Percentiles rank a stretch among this genome's conserved stretches.
These are phyloP conservation scores for Pneumocystis canis DNA, from an alignment of 1,139 yeast species.

Conservation along the genomic window DNA sequence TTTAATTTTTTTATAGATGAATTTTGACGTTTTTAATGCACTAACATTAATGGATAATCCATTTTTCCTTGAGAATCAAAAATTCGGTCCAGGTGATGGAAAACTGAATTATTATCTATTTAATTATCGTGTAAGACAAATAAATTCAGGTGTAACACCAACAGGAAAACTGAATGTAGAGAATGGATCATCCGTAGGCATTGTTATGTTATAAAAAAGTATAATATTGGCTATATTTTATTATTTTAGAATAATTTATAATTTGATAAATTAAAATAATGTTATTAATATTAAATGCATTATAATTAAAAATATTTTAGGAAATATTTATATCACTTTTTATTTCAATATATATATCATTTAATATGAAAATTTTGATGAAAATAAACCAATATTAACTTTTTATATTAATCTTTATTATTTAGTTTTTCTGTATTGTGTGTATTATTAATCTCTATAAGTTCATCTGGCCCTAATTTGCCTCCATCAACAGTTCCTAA, in stretches of 20 bases:
- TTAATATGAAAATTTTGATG: not conserved
- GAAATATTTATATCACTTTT: not conserved
- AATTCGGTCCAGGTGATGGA: conserved; percentile 93
- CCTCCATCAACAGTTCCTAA: conserved; percentile 11
- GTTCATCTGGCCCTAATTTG: conserved; percentile 4
- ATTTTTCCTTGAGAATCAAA: conserved; percentile 60
- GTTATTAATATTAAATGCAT: not conserved
- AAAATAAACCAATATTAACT: no score
- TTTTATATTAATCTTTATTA: not conserved
- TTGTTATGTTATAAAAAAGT: not conserved
- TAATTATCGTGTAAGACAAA: conserved; percentile 50
- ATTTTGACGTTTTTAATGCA: conserved; percentile 87
- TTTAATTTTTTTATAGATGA: conserved; percentile 19
- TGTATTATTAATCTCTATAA: not conserved
- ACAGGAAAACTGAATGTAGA: not conserved
- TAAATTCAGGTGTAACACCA: not conserved
- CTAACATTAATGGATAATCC: conserved; percentile 82
- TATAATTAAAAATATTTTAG: not conserved
- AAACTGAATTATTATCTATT: conserved; percentile 76
- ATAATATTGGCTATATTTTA: not conserved
- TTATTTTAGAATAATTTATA: no score
- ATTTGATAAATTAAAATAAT: not conserved
- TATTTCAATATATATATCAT: not conserved
- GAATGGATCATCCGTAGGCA: not conserved
- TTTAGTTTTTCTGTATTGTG: not conserved